Base-by-base conservation (phyloP, 2,329 filamentous ascomycete species). In the Beauveria bassiana region DNA sequence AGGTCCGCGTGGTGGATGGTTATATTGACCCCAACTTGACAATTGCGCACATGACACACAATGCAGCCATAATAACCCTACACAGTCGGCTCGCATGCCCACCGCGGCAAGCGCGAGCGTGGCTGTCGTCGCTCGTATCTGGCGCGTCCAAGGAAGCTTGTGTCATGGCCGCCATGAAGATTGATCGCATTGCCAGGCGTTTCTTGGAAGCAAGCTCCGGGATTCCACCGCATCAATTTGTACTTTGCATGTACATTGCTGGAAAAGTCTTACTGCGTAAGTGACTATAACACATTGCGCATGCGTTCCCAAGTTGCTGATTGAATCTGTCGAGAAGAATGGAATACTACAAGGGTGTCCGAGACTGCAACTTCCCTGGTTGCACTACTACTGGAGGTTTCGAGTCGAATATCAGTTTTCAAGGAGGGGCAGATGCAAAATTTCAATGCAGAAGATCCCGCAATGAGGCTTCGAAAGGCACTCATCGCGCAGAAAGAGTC, bases 11-110 rank as follows among this genome's bases (percentile, higher is more conserved):
- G 7, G 65, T 76, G 2, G 77, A 78, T 50, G 66, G 65, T 9
- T 72, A 76, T 54, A 75, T 80, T 70, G 78, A 80, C 59, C 77
- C 77, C 4, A 79, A 80, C 55, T 67, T 77, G 14, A 76, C 75
- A 0, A 65, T 77, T 3, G 74, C 76, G 0, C 76, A 78, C 64
- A 72, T 77, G 40, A 77, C 74, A 2, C 76, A 78, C 62, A 77
- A 78, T 60, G 70, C 74, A 1, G 73, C 75, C 2, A 74, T 77
- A 50, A 73, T 78, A 16, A 68, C 76, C 1, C 68, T 78, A 1
- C 76, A 78, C 59, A 74, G 76, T 51, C 68, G 69, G 14, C 75
- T 78, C 22, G 76, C 75, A 2, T 75, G 75, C 59, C 73, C 73
- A 0, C 67, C 70, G 1, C 51, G 67, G 69, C 62, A 70, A 67